phyloP scores from a whole-genome alignment of 2,329 filamentous ascomycete genomes.

The Colletotrichum liaoningense region DNA sequence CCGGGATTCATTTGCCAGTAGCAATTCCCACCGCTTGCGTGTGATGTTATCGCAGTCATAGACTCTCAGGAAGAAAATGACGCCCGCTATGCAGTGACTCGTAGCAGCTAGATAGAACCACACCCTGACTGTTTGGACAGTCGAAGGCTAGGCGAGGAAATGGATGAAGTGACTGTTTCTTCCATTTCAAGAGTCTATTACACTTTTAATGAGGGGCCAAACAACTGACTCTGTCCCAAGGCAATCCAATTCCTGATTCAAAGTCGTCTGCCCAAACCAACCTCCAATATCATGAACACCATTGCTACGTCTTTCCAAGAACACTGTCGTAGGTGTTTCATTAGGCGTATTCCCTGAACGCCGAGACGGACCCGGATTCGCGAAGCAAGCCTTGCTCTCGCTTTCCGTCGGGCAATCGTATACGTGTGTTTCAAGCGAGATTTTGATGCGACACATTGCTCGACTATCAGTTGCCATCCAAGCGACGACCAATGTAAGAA shows the following conservation, averaged over 20 bases:
- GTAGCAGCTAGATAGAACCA: neutral
- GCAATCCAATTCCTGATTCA: neutral
- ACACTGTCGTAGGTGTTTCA: too few species aligned
- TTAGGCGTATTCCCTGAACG: too few species aligned
- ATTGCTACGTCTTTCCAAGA: neutral
- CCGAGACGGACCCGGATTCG: too few species aligned
- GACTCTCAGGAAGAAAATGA: neutral
- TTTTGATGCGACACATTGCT: neutral
- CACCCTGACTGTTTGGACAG: neutral
- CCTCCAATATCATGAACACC: neutral
- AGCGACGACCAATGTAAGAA: constrained; percentile 26
- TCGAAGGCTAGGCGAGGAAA: neutral
- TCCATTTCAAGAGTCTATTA: neutral
- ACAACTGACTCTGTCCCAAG: neutral
- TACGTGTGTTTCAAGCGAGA: too few species aligned
- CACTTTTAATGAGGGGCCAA: neutral
- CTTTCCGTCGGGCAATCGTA: too few species aligned
- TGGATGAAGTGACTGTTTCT: neutral
- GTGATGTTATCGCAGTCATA: neutral
- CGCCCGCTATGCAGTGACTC: too few species aligned
- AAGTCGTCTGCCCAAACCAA: neutral
- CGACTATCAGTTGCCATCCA: constrained; percentile 4
- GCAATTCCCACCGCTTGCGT: neutral
- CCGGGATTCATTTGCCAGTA: neutral
- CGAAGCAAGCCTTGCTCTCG: too few species aligned